Evolutionary conservation across 202 grass and related monocot species (phyloP), one percentile per base, ranked within the genome.

Genomic region (Zizania palustris): DNA sequence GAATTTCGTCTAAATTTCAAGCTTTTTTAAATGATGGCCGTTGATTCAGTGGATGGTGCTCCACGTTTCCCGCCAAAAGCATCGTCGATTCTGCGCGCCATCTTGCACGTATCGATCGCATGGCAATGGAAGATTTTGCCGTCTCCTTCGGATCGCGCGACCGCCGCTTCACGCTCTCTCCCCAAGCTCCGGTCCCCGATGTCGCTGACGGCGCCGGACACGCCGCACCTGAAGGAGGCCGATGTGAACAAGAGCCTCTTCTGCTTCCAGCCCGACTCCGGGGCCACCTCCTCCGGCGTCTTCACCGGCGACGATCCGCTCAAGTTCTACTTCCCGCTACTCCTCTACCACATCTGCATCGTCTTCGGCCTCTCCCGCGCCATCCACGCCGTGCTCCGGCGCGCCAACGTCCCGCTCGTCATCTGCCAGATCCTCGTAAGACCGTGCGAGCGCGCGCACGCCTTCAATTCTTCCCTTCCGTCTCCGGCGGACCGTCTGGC

Each of bases 381-480:
- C 62, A 84, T 86, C 38, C 85, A 97, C 58, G 49, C 59, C 35
- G 0, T 82, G 3, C 73, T 88, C 77, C 49, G 76, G 39, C 85
- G 78, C 51, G 11, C 71, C 61, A 28, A 68, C 18, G 37, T 85
- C 66, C 93, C 93, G 1, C 45, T 93, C 58, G 87, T 84, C 89
- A 88, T 96, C 82, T 96, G 87, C 45, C 93, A 96, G 67, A 91
- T 96, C 85, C 50, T 91, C 51, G 92, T 95, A 74, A 37, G 75
- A 72, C n/a, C 49, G 46, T 48, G 11, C 45, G 6, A 2, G 11
- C 45, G 12, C 0, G 0, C 10, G 3, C 28, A 28, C 28, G 28
- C 28, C 45, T 51, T n/a, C n/a, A n/a, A n/a, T n/a, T 54, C 51
- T 55, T 55, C 51, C 12, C 7, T n/a, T 55, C 0, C 49, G 12